These are phyloP conservation scores for Trichocomaceae sp. DNA, from an alignment of 2,329 filamentous ascomycete species.

Conservation along the genomic window DNA sequence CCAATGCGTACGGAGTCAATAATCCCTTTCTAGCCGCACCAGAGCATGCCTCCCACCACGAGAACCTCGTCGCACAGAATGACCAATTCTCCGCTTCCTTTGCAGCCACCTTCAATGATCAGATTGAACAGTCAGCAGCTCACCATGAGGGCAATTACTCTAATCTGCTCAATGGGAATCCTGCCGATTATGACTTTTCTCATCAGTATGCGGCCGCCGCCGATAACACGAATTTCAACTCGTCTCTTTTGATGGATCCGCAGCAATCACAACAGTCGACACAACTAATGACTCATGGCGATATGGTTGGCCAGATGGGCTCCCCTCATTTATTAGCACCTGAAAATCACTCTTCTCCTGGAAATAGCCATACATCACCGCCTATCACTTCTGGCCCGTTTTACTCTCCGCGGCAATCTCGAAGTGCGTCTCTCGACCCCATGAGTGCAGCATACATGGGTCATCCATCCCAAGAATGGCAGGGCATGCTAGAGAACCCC, in stretches of 20 bases:
- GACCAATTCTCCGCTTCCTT: slow-evolving; percentile 32
- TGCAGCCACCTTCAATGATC: slow-evolving; percentile 30
- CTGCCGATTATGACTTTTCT: slow-evolving; percentile 33
- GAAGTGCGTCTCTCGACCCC: slow-evolving; percentile 56
- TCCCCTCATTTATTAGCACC: slow-evolving; percentile 49
- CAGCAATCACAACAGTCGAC: slow-evolving; percentile 30
- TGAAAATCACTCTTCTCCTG: slow-evolving; percentile 44
- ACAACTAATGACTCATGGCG: slow-evolving; percentile 41
- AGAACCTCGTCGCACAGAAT: slow-evolving; percentile 30
- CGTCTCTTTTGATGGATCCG: slow-evolving; percentile 36
- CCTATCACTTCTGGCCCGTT: slow-evolving; percentile 45
- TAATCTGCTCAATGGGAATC: slow-evolving; percentile 34
- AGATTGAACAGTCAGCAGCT: slow-evolving; percentile 28
- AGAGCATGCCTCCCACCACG: slow-evolving; percentile 23
- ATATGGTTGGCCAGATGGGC: slow-evolving; percentile 41
- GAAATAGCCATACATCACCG: slow-evolving; percentile 44
- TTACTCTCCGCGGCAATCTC: slow-evolving; percentile 50
- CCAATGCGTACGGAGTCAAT: slow-evolving; percentile 31
- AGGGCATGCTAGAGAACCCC: slow-evolving; percentile 47
- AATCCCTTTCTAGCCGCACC: slow-evolving; percentile 30
- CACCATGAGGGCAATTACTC: slow-evolving; percentile 33
- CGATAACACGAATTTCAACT: slow-evolving; percentile 31
- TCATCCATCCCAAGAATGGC: slow-evolving; percentile 50
- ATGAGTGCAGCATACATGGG: slow-evolving; percentile 53
- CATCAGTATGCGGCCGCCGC: slow-evolving; percentile 29